These are phyloP conservation scores for Myxozyma lipomycoides DNA, from an alignment of 805 yeast genomes.

Conservation along the genomic window DNA sequence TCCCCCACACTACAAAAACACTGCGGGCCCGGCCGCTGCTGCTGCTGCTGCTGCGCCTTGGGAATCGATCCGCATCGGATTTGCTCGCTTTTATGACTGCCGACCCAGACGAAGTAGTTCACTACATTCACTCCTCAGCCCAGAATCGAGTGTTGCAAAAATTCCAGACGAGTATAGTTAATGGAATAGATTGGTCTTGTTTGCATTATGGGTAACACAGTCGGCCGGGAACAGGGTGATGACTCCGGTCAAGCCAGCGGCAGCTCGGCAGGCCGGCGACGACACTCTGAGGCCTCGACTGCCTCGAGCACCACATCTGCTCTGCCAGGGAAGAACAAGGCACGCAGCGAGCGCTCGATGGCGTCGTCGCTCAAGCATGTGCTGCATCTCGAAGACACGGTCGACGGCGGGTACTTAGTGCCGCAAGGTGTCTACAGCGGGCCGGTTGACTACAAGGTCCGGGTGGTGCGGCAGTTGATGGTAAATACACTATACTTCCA, in stretches of 20 bases:
- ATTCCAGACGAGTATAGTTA: too few relatives aligned
- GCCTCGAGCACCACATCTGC: not conserved
- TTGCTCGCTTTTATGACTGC: too few relatives aligned
- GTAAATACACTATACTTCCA: constrained; percentile 20
- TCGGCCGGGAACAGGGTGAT: constrained; percentile 5
- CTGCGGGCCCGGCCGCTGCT: too few relatives aligned
- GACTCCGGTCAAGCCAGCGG: not conserved
- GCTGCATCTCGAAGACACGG: constrained; percentile 38
- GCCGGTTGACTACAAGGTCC: constrained; percentile 69
- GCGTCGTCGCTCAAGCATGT: constrained; percentile 23
- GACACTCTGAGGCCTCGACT: not conserved
- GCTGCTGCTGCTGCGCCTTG: too few relatives aligned
- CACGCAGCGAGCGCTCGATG: not conserved
- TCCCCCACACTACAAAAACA: too few relatives aligned
- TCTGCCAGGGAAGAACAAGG: not conserved
- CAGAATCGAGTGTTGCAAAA: too few relatives aligned
- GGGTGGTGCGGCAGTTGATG: constrained; percentile 67
- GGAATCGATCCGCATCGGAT: too few relatives aligned
- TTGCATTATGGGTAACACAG: constrained; percentile 7
- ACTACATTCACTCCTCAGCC: too few relatives aligned
- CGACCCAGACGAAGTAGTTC: too few relatives aligned
- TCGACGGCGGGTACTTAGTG: constrained; percentile 92
- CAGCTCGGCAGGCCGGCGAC: not conserved
- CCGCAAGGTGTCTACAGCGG: constrained; percentile 83
- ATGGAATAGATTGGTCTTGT: not conserved